Evolutionary conservation across 164 flowering plant genomes (phyloP).

Genomic region (Vitis rupestris): DNA sequence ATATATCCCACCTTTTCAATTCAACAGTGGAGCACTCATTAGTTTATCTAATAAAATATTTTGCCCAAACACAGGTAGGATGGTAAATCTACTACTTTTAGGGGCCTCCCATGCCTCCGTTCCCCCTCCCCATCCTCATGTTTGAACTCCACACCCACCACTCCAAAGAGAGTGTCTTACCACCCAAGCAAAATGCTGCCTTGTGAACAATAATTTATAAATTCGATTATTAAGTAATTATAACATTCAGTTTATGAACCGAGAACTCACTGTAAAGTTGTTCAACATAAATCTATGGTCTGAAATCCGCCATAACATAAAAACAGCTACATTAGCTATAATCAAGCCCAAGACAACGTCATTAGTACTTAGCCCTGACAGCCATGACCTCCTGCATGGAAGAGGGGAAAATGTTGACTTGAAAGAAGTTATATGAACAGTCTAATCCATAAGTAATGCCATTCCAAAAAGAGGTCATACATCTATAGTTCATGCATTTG

Average conservation of each 20-base stretch:
- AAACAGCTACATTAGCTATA: slow-evolving; percentile 69
- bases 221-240: not conserved
- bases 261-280: slow-evolving; percentile 62
- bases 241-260: not conserved
- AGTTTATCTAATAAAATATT: no score
- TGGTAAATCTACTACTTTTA: no score
- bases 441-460: not conserved
- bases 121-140: not conserved
- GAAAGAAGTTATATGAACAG: not conserved
- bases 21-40: no score
- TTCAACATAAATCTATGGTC: slow-evolving; percentile 62
- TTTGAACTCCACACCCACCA: not conserved
- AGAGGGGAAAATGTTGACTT: not conserved
- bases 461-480: not conserved
- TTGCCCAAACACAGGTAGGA: no score
- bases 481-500: not conserved
- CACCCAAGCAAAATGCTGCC: not conserved
- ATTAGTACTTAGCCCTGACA: slow-evolving; percentile 32
- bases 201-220: not conserved
- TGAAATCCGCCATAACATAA: slow-evolving; percentile 64
- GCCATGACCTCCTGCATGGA: slow-evolving; percentile 61
- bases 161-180: not conserved
- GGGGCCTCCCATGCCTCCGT: no score
- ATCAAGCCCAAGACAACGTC: slow-evolving; percentile 60
- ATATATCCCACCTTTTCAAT: no score